Evolutionary conservation across 805 yeast genomes (phyloP), one percentile per base, ranked within the genome.

Genomic region (Candida krabiensis): DNA sequence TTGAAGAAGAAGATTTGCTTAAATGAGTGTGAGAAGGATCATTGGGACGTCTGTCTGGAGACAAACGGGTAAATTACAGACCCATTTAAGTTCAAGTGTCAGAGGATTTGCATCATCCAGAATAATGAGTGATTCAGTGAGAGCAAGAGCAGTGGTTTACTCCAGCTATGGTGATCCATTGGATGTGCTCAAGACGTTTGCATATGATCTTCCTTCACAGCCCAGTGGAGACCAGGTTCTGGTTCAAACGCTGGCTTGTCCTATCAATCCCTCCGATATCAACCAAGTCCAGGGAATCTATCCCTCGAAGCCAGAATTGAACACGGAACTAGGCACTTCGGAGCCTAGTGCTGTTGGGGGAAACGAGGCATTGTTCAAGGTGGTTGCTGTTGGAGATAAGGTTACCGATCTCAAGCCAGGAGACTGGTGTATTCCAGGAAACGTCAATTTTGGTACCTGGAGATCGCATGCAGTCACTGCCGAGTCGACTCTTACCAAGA

Each of bases 391-490:
- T 8, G 96, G 96, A 15, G 49, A 70, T 8, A 53, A 62, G 12
- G 85, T 79, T 8, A 26, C 36, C 4, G 52, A 57, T 5, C 67
- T 86, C 35, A 50, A 67, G 30, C 64, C 67, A 2, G 96, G 96
- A 31, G 98, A 93, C 60, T 88, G 95, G 90, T 87, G 82, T 26
- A 75, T 91, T 30, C 97, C 98, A 9, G 55, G 77, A 9, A 67
- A 67, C 28, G 83, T 88, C 9, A 83, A 85, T 50, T 82, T 81
- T 42, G 99, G 99, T 21, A 91, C 99, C 3, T 93, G 99, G 99
- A 73, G 95, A 44, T 77, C 91, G 3, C 86, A 83, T 49, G 81
- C 85, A 8, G 58, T 83, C 33, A 75, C 81, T 6, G 60, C 57
- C 2, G 74, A 73, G 11, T 58, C 65, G 1, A 71, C 79, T 21